Conservation (phyloP, 192 early-diverging fungal species). For the Funneliformis geosporum region DNA sequence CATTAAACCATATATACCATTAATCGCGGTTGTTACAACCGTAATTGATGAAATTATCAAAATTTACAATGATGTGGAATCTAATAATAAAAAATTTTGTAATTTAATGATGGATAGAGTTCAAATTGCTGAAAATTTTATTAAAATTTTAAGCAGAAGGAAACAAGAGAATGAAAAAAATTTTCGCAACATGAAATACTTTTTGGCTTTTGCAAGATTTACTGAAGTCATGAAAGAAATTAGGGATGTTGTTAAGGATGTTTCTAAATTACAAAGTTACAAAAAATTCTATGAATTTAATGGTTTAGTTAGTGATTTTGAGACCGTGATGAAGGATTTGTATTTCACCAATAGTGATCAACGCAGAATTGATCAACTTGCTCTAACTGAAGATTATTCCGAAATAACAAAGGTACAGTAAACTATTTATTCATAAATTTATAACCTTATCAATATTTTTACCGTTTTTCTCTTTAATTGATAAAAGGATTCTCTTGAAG, state of each 20-base stretch:
- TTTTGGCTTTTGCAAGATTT: constrained; percentile 5
- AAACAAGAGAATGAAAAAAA: background rate
- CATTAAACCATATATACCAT: too few relatives aligned
- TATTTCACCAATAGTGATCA: constrained; percentile 16
- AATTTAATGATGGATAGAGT: constrained; percentile 6
- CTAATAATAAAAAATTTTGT: background rate
- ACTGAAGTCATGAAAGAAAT: constrained; percentile 15
- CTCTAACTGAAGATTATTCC: background rate
- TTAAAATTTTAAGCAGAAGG: constrained; percentile 10
- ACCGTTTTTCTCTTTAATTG: too few relatives aligned
- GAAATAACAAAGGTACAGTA: constrained; percentile 21
- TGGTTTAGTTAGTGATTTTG: background rate
- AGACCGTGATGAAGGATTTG: background rate
- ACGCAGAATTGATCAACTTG: constrained; percentile 15
- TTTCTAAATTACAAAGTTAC: constrained; percentile 10
- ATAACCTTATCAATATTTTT: too few relatives aligned
- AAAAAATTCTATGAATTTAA: constrained; percentile 22
- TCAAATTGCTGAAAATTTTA: background rate
- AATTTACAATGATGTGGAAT: background rate
- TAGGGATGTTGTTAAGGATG: constrained; percentile 17
- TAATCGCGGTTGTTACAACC: background rate
- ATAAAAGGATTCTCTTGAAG: background rate
- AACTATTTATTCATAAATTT: background rate
- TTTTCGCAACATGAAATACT: background rate
- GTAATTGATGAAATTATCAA: background rate